Conservation (phyloP, 495 filamentous ascomycete species). For the Xylaria venustula region DNA sequence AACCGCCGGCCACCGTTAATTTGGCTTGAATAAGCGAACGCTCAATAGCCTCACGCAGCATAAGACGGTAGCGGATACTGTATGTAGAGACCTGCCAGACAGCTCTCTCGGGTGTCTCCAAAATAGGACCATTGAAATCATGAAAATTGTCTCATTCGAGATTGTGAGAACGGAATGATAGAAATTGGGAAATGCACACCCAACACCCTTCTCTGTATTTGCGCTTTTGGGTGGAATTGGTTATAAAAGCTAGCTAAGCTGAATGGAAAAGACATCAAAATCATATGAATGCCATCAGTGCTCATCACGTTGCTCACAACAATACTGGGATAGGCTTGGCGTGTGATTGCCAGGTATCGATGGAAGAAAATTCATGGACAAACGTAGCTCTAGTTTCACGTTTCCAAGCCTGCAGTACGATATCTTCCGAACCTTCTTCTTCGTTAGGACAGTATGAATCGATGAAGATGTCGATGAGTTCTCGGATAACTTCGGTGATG, state of each 20-base stretch:
- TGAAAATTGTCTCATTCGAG: neutral
- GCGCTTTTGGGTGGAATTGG: conserved; percentile 26
- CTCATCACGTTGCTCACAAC: too few relatives aligned
- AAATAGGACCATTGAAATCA: too few relatives aligned
- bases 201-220: conserved; percentile 21
- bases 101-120: too few relatives aligned
- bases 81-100: conserved; percentile 23
- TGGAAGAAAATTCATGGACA: conserved; percentile 24
- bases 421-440: conserved; percentile 19
- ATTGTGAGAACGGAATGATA: neutral
- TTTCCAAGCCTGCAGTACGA: conserved; percentile 34
- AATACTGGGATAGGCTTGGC: conserved; percentile 33
- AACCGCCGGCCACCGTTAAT: conserved; percentile 30
- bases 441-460: conserved; percentile 30
- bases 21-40: conserved; percentile 30
- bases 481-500: conserved; percentile 21
- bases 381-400: conserved; percentile 11
- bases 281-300: conserved; percentile 21
- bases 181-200: neutral
- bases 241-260: conserved; percentile 29
- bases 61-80: conserved; percentile 5
- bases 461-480: conserved; percentile 30
- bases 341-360: conserved; percentile 21
- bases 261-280: conserved; percentile 31
- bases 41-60: conserved; percentile 16